phyloP scores from a whole-genome alignment of 2,329 filamentous ascomycete species.

The Cladorrhinum sp. region DNA sequence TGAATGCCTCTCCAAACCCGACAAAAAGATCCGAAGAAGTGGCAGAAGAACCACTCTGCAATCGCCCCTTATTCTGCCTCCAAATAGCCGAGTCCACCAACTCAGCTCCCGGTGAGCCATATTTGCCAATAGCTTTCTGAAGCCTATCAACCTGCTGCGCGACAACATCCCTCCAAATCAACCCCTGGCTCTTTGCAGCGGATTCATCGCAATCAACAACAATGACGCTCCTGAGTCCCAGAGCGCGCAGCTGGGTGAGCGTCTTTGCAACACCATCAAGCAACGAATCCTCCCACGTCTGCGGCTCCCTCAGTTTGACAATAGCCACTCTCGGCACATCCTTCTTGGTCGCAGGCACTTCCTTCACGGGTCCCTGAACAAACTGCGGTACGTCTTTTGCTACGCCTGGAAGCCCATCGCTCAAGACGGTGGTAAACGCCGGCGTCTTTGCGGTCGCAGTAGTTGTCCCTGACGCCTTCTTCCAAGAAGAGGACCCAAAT shows the following conservation, averaged over 20 bases:
- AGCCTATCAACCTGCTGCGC: constrained; percentile 69
- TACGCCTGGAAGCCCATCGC: constrained; percentile 31
- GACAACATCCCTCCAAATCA: constrained; percentile 43
- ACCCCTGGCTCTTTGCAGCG: constrained; percentile 35
- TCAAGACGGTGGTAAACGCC: constrained; percentile 29
- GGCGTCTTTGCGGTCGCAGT: constrained; percentile 25
- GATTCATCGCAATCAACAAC: constrained; percentile 68
- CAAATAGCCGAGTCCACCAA: constrained; percentile 59
- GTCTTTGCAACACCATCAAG: constrained; percentile 78
- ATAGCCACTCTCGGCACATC: constrained; percentile 69
- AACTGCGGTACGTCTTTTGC: constrained; percentile 36
- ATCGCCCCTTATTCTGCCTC: constrained; percentile 29
- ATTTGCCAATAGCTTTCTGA: constrained; percentile 69
- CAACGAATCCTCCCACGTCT: constrained; percentile 65
- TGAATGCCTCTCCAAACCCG: constrained; percentile 52
- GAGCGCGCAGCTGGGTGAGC: constrained; percentile 73
- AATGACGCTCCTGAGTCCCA: constrained; percentile 79
- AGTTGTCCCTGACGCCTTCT: constrained; percentile 27
- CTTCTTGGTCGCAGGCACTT: constrained; percentile 32
- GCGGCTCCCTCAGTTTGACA: constrained; percentile 76
- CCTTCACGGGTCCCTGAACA: constrained; percentile 32
- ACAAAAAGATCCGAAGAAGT: constrained; percentile 38
- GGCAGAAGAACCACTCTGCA: constrained; percentile 32
- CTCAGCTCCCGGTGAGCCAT: constrained; percentile 65
- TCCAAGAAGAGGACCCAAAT: constrained; percentile 54